Base-by-base conservation (phyloP, 306 rosid species). In the Leucaena leucocephala region DNA sequence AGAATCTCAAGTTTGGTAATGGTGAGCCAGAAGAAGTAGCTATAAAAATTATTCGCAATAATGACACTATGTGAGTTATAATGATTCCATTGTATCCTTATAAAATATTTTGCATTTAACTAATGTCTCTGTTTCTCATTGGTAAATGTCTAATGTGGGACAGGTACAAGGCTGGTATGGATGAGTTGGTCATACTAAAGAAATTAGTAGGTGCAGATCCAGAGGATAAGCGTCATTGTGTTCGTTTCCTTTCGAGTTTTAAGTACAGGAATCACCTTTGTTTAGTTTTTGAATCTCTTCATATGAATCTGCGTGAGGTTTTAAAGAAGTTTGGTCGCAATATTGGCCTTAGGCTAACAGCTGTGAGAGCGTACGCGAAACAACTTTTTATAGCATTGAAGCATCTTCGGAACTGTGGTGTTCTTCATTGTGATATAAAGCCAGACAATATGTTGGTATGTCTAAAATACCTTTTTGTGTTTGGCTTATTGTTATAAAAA, bases 241-340 rank as follows among this genome's bases (percentile, higher is more conserved):
- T 96, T 89, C 99, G 98, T 79, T 93, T 96, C 86, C 89, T 93
- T 81, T 96, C 99, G 81, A 91, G 90, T 88, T 96, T 96, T 86
- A 96, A 93, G 88, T 96, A 93, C 88, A 87, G 99, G 85, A 96
- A 96, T 87, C 99, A 96, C 87, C 98, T 96, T 81, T 93, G 98
- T 87, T 87, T 96, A 91, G 99, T 96, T 87, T 96, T 96, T 91
- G 99, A 96, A 88, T 96, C 99, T 85, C 99, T 96, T 80, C 85
- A 91, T 83, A 96, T 93, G 99, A 96, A 96, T 90, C 93, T 96
- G 50, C 99, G 99, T 71, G 99, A 96, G 87, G 97, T 96, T 81
- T 91, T 96, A 86, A 96, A 96, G 94, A 96, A 96, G 87, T 96
- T 96, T 87, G 98, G 99, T 82, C 99, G 98, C 93, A 96, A 96